Conservation (phyloP, 2,329 filamentous ascomycete genomes). For the Fusarium metavorans region DNA sequence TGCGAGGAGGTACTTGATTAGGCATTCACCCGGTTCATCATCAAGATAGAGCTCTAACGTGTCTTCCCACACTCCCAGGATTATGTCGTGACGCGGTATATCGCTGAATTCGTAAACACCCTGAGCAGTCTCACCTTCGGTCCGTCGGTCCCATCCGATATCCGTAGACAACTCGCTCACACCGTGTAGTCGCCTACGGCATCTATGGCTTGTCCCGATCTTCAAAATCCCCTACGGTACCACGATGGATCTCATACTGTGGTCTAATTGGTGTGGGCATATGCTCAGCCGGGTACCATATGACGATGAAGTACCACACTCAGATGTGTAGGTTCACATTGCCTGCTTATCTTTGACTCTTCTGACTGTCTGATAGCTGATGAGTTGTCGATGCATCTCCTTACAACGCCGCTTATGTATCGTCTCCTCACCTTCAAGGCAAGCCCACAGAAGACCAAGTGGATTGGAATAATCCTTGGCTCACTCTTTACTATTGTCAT, state of each 20-base stretch:
- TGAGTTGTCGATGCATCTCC: slow-evolving; percentile 56
- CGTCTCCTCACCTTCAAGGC: slow-evolving; percentile 53
- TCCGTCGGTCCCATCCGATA: slow-evolving; percentile 1
- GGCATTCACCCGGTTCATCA: background rate
- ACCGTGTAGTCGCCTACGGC: slow-evolving; percentile 51
- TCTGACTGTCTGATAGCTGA: slow-evolving; percentile 47
- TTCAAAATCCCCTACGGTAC: slow-evolving; percentile 27
- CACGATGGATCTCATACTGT: slow-evolving; percentile 51
- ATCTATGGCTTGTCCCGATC: slow-evolving; percentile 50
- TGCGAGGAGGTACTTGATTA: slow-evolving; percentile 45
- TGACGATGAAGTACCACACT: slow-evolving; percentile 51
- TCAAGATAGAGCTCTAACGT: slow-evolving; percentile 2
- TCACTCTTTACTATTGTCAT: slow-evolving; percentile 50
- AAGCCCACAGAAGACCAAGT: slow-evolving; percentile 39
- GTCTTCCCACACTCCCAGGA: slow-evolving; percentile 35
- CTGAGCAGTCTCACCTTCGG: slow-evolving; percentile 55
- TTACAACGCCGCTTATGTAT: slow-evolving; percentile 55
- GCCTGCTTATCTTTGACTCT: too few relatives aligned
- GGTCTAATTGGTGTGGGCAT: slow-evolving; percentile 53
- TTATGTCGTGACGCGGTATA: slow-evolving; percentile 56
- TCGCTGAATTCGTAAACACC: slow-evolving; percentile 60
- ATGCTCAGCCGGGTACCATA: slow-evolving; percentile 50
- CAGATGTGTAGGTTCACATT: slow-evolving; percentile 46
- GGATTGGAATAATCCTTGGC: slow-evolving; percentile 36
- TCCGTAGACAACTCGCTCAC: slow-evolving; percentile 6